Percentiles rank a stretch among this genome's conserved stretches.
phyloP scores from a whole-genome alignment of 768 basidiomycete genomes.

The Russula dissimulans region DNA sequence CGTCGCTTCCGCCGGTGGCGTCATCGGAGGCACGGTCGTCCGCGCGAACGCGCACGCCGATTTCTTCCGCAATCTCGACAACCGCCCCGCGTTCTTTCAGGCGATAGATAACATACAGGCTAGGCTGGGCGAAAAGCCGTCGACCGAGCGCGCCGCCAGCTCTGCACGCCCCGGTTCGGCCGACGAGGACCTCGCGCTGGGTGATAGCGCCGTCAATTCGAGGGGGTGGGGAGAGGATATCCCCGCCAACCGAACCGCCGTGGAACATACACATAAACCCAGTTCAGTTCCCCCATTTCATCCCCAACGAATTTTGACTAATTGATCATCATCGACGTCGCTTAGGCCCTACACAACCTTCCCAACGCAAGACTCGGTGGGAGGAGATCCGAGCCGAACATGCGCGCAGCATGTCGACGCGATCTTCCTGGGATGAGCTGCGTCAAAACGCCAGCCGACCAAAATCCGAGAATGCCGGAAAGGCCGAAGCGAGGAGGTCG shows the following conservation, averaged over 20 bases:
- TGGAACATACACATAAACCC: neutral
- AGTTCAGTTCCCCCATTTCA: neutral
- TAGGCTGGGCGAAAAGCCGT: slow-evolving; percentile 19
- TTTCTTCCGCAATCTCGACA: slow-evolving; percentile 27
- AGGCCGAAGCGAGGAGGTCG: slow-evolving; percentile 32
- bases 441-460: slow-evolving; percentile 35
- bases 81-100: slow-evolving; percentile 25
- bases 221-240: neutral
- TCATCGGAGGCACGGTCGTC: slow-evolving; percentile 26
- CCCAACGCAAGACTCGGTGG: slow-evolving; percentile 39
- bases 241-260: neutral
- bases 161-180: neutral
- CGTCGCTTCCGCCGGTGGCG: slow-evolving; percentile 25
- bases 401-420: slow-evolving; percentile 29
- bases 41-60: slow-evolving; percentile 24
- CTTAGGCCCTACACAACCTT: neutral
- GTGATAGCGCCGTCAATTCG: neutral
- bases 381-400: slow-evolving; percentile 57
- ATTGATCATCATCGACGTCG: neutral
- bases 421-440: slow-evolving; percentile 60
- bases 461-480: slow-evolving; percentile 18
- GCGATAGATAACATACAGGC: slow-evolving; percentile 28
- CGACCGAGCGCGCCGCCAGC: slow-evolving; percentile 1
- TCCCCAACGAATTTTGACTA: neutral
- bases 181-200: neutral